Evolutionary conservation across 352 stramenopile genomes (phyloP), one percentile per base, ranked within the genome.

Genomic region (Heterotrichella gracilis): DNA sequence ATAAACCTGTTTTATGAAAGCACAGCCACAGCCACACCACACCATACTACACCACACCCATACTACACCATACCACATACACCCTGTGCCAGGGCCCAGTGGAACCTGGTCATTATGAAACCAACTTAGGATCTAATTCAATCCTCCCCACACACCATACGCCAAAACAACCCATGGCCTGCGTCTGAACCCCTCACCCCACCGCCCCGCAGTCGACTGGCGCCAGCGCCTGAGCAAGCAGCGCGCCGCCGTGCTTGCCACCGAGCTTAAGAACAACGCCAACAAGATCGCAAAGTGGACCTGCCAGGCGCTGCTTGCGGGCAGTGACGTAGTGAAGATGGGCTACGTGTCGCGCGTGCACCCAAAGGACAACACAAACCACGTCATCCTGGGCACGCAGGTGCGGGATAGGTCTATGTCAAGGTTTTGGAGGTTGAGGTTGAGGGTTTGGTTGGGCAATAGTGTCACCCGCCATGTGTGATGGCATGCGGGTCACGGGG

Each of bases 201-300:
- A n/a, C n/a, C n/a, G n/a, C n/a, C n/a, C n/a, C n/a, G n/a, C n/a
- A 64, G 84, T 88, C 32, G 84, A 89, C 53, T 96, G 89, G 89
- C 80, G 89, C 72, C 90, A 94, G 73, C 96, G 95, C 81, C 93
- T 97, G 74, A 89, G 96, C 81, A 88, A 78, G 25, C 79, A 95
- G 81, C 82, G 85, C 71, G 91, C 89, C 77, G 87, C 89, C 41
- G 89, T 96, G 22, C 77, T 98, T 23, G 89, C 88, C 1, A 95
- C 89, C 70, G 91, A 97, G 78, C 80, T 98, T 64, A 97, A 96
- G 84, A 97, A 97, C 79, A 98, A 98, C 77, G 85, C 84, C 41
- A 91, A 82, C 81, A 96, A 96, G 78, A 76, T 98, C 63, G 89
- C 88, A 68, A 94, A 94, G 77, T 98, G 90, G 90, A 95, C 88